These are phyloP conservation scores for Talaromyces sp. DNA, from an alignment of 2,329 filamentous ascomycete species.

Conservation along the genomic window DNA sequence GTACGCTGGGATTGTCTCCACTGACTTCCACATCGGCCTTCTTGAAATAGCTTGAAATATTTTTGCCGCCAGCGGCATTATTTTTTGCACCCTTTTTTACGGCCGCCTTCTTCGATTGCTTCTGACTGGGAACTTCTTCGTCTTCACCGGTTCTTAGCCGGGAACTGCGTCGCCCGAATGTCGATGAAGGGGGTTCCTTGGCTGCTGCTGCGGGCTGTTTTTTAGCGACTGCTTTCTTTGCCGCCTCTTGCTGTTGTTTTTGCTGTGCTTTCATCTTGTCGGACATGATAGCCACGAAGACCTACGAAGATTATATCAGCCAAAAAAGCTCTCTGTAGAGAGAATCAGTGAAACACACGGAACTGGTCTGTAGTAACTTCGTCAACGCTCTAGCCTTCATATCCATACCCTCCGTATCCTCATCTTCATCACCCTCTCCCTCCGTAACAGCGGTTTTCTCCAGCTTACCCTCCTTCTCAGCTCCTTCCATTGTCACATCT, in stretches of 20 bases:
- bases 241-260: conserved; percentile 44
- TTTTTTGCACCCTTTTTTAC: conserved; percentile 27
- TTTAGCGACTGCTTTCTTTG: conserved; percentile 36
- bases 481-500: conserved; percentile 11
- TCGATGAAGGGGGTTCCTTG: conserved; percentile 25
- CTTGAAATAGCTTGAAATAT: conserved; percentile 60
- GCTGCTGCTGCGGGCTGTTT: conserved; percentile 29
- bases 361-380: conserved; percentile 46
- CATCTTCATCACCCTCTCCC: conserved; percentile 3
- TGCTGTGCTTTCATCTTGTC: conserved; percentile 48
- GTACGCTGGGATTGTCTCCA: conserved; percentile 52
- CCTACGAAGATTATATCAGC: conserved; percentile 26
- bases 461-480: background rate
- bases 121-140: conserved; percentile 11
- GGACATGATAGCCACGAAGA: conserved; percentile 50
- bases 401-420: conserved; percentile 40
- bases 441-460: background rate
- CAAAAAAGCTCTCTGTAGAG: background rate
- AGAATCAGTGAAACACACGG: conserved; percentile 28
- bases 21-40: conserved; percentile 57
- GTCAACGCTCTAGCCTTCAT: conserved; percentile 44
- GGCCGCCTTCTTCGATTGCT: conserved; percentile 24
- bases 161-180: conserved; percentile 29
- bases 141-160: conserved; percentile 26
- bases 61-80: conserved; percentile 32